phyloP scores from a whole-genome alignment of 2,329 filamentous ascomycete genomes.

The Exophiala mesophila region DNA sequence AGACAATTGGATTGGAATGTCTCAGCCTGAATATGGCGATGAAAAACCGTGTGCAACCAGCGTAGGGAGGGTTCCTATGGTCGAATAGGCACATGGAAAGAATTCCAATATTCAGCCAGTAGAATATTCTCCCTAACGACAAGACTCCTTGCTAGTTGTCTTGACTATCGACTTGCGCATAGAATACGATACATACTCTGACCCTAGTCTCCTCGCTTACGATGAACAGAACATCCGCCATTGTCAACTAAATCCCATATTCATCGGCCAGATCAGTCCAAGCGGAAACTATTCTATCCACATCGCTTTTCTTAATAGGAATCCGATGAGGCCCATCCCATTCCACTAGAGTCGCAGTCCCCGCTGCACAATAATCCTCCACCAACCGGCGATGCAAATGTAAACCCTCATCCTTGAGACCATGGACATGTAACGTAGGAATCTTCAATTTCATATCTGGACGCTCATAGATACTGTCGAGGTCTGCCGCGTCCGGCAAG shows the following conservation, averaged over 20 bases:
- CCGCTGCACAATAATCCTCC: conserved; percentile 55
- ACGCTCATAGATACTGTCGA: conserved; percentile 27
- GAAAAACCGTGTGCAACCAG: too few relatives aligned
- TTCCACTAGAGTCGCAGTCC: conserved; percentile 56
- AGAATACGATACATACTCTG: too few relatives aligned
- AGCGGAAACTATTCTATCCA: conserved; percentile 51
- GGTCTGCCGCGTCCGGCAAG: conserved; percentile 21
- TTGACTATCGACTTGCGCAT: too few relatives aligned
- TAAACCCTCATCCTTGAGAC: conserved; percentile 56
- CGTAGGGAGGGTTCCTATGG: too few relatives aligned
- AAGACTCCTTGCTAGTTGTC: too few relatives aligned
- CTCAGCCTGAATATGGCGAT: too few relatives aligned
- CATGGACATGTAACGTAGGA: conserved; percentile 66
- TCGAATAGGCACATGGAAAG: too few relatives aligned
- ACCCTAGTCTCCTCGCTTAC: too few relatives aligned
- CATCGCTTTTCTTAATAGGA: conserved; percentile 63
- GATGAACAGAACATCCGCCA: too few relatives aligned
- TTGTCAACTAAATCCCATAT: conserved; percentile 42
- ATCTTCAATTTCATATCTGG: conserved; percentile 47
- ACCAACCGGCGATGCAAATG: conserved; percentile 54
- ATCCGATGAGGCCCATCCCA: conserved; percentile 71
- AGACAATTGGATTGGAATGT: too few relatives aligned
- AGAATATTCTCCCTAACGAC: too few relatives aligned
- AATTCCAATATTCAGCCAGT: too few relatives aligned
- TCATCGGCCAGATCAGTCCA: conserved; percentile 50